A percentile compares a stretch with the other conserved stretches of the same genome.
Conservation (phyloP, 2,329 filamentous ascomycete species). For the Lasiodiplodia sp. region DNA sequence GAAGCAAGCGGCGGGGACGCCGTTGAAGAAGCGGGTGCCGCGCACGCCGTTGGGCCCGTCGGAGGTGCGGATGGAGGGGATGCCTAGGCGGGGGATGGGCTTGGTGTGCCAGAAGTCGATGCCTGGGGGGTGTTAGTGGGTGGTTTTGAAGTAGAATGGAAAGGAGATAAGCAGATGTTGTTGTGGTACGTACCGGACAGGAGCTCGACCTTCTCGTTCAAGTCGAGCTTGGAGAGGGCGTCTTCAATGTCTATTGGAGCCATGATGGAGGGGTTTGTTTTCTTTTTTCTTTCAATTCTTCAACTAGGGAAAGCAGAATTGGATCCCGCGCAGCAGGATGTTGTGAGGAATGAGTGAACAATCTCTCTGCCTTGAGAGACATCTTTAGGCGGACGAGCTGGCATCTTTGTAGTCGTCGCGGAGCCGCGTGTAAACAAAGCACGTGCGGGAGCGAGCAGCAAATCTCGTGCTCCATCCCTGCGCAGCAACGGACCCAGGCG, state of each 20-base stretch:
- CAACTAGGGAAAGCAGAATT: too few relatives aligned
- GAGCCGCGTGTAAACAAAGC: not conserved
- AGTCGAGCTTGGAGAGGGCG: constrained; percentile 27
- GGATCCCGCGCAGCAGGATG: not conserved
- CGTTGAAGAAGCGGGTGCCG: constrained; percentile 69
- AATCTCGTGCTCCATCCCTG: not conserved
- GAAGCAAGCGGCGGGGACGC: constrained; percentile 72
- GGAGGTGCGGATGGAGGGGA: constrained; percentile 68
- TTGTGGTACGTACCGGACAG: constrained; percentile 28
- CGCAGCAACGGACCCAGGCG: not conserved
- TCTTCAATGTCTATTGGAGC: constrained; percentile 23
- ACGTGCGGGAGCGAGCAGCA: not conserved
- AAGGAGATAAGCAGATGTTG: too few relatives aligned
- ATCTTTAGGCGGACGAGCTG: not conserved
- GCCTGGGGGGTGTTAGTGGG: constrained; percentile 40
- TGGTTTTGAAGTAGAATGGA: too few relatives aligned
- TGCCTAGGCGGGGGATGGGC: constrained; percentile 62
- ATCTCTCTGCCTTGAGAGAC: too few relatives aligned
- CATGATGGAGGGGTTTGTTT: not conserved
- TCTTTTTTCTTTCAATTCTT: too few relatives aligned
- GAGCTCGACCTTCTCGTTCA: constrained; percentile 31
- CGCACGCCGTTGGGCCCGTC: constrained; percentile 75
- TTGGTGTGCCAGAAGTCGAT: constrained; percentile 75
- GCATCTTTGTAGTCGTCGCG: not conserved
- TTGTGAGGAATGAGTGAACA: not conserved